Evolutionary conservation across 2,329 filamentous ascomycete genomes (phyloP).

Genomic region (Sphaerulina musiva): DNA sequence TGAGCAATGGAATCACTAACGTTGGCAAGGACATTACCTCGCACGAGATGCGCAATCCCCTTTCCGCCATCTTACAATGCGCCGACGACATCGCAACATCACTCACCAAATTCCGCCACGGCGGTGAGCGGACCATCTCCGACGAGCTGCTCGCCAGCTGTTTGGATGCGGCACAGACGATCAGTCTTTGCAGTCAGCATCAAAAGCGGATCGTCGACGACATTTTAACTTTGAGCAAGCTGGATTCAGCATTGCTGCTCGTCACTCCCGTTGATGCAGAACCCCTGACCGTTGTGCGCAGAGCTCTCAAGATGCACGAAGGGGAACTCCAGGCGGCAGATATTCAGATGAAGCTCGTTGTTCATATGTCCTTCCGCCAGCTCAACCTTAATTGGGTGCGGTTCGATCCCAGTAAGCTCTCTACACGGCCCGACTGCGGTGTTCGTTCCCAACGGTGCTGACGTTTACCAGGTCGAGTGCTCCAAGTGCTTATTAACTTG

Average conservation of each 20-base stretch:
- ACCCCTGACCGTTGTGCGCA: constrained; percentile 59
- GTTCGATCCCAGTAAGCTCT: constrained; percentile 57
- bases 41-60: constrained; percentile 58
- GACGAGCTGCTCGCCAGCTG: constrained; percentile 51
- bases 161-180: constrained; percentile 69
- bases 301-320: constrained; percentile 71
- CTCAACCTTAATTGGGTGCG: constrained; percentile 60
- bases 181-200: constrained; percentile 69
- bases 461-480: constrained; percentile 43
- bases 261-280: constrained; percentile 65
- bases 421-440: not conserved
- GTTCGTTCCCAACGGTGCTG: not conserved
- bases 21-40: constrained; percentile 33
- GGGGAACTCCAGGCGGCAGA: constrained; percentile 63
- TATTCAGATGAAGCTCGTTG: constrained; percentile 58
- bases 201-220: constrained; percentile 75
- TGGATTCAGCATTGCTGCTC: constrained; percentile 67
- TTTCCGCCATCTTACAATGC: constrained; percentile 68
- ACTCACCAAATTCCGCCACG: constrained; percentile 39
- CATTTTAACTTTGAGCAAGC: constrained; percentile 65
- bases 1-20: not conserved
- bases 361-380: constrained; percentile 56
- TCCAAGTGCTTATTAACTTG: constrained; percentile 74
- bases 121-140: constrained; percentile 35
- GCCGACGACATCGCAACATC: constrained; percentile 64